Conservation (phyloP, 2,329 filamentous ascomycete genomes). For the Botrytis fragariae region DNA sequence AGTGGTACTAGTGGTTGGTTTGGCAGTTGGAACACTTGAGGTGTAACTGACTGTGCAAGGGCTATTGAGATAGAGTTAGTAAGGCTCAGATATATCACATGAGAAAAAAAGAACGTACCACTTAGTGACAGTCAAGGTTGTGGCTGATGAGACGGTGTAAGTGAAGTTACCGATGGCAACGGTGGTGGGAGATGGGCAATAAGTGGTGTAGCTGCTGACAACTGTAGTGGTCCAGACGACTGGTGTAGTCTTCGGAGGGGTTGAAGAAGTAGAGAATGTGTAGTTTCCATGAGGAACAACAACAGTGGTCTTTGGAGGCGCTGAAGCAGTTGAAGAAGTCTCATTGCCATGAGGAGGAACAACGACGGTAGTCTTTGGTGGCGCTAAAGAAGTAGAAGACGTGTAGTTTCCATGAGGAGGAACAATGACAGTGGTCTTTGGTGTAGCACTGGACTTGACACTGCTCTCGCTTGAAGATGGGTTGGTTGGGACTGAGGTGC, state of each 20-base stretch:
- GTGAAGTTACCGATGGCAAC: conserved; percentile 26
- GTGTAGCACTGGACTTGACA: conserved; percentile 9
- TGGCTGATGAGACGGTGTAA: conserved; percentile 23
- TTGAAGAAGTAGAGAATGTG: conserved; percentile 11
- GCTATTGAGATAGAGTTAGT: not conserved
- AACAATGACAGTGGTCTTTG: conserved; percentile 20
- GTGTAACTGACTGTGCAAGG: conserved; percentile 17
- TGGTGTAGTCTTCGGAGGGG: conserved; percentile 11
- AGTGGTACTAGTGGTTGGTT: not conserved
- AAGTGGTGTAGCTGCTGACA: conserved; percentile 23
- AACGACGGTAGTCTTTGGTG: conserved; percentile 14
- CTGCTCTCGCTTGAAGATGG: conserved; percentile 7
- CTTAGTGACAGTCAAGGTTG: conserved; percentile 17
- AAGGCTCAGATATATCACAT: not conserved
- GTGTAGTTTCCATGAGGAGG: conserved; percentile 10
- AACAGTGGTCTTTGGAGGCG: conserved; percentile 15
- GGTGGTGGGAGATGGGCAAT: conserved; percentile 24
- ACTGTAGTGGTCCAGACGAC: conserved; percentile 17
- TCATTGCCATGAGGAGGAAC: not conserved
- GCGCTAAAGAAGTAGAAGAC: not conserved
- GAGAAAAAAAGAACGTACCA: not conserved
- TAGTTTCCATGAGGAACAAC: conserved; percentile 7
- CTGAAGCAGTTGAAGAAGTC: not conserved
- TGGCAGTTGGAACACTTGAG: conserved; percentile 24
- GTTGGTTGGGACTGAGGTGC: not conserved